Base-by-base conservation (phyloP, 1,284 basidiomycete genomes). In the Tilletia indica region DNA sequence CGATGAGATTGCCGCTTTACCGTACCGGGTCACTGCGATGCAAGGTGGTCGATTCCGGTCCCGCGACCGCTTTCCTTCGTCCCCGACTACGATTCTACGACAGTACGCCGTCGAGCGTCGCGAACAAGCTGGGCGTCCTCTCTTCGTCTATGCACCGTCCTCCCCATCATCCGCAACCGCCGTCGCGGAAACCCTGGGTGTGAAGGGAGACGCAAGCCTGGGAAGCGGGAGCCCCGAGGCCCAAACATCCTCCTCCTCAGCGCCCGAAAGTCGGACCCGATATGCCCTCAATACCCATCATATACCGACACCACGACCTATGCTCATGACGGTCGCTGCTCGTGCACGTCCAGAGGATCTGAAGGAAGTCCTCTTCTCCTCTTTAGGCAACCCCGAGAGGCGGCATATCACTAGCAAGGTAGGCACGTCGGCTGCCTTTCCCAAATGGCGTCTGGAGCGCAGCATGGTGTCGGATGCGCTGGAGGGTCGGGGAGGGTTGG, bases 201-300 rank as follows among this genome's bases (percentile, higher is more conserved):
- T 45, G 42, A 45, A 14, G 6, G 14, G 9, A 45, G 42, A 14
- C 14, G 1, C 42, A 14, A 45, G 3, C 42, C 6, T 45, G 42
- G 42, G 42, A 3, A 45, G 14, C 14, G 42, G 42, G 9, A 14
- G 42, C 6, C 9, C 42, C 6, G 42, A 45, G 42, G 14, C 42
- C 9, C 9, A 45, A 8, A 14, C 42, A 45, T 45, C 42, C 9
- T 14, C 42, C 9, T 14, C 14, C 42, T 45, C 42, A 14, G 42
- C 42, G 42, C 42, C 42, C 6, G 14, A 45, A 9, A 8, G 14
- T 45, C 42, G 42, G 42, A 8, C 16, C n/a, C 51, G 51, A 25
- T 54, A 54, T 54, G 51, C 51, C 51, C 51, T 54, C 21, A 19
- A 54, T 54, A 11, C 51, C n/a, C 51, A 54, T 54, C 51, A 25